Base-by-base conservation (phyloP, 257 asterid species). In the Galeopsis tetrahit region DNA sequence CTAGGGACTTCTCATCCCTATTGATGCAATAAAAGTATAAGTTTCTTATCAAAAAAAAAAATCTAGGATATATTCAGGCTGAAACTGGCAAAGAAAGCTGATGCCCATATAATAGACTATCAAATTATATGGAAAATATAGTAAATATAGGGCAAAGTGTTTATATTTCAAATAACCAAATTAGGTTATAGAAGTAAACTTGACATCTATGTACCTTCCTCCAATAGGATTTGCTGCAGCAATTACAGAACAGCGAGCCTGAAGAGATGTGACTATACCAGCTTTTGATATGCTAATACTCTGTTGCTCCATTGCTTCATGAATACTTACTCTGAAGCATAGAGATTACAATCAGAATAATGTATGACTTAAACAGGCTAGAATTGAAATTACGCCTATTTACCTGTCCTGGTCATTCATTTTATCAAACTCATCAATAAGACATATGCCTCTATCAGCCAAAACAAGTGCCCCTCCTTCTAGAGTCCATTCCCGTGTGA, bases 281-380 rank as follows among this genome's bases (percentile, higher is more conserved):
- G 99, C 99, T 85, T 95, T 92, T 38, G 98, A 95, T 81, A 95
- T 95, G 82, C 98, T 95, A 59, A 95, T 95, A 74, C 98, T 95
- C 82, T 95, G 99, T 84, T 95, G 99, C 80, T 95, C 99, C 99
- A 92, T 95, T 43, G 98, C 99, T 82, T 95, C 99, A 67, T 95
- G 99, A 78, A 92, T 92, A 79, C 99, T 95, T 71, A 95, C 99
- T 85, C 99, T 94, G 86, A 74, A 81, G 63, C 39, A 78, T 10
- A 17, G 35, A 69, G 79, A 68, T 17, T 48, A 77, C 11, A 33
- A 73, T 70, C 74, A 79, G 43, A 59, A 43, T 59, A 58, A 72
- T 53, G 36, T 49, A 65, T 46, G 33, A 77, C 71, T 71, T 48
- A 21, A 36, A 51, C 6, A 40, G 53, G 49, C 32, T 58, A 57